Conservation (phyloP, 2,329 filamentous ascomycete genomes). For the Diaporthe batatas region DNA sequence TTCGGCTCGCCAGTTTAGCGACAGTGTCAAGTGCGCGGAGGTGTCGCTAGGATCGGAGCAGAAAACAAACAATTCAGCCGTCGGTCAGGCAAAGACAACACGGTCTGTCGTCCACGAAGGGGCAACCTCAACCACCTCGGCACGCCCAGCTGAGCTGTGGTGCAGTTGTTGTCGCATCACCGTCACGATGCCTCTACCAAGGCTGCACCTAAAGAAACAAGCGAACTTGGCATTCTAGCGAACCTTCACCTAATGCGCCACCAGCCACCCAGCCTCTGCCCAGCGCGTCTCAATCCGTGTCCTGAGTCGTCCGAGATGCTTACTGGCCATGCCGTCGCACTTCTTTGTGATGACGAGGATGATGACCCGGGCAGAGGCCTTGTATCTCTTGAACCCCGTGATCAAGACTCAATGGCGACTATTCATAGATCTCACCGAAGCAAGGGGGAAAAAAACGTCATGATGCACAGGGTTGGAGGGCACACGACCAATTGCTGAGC, state of each 20-base stretch:
- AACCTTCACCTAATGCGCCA: slow-evolving; percentile 6
- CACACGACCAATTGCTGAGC: background rate
- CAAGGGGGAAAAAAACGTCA: background rate
- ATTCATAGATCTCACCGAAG: slow-evolving; percentile 35
- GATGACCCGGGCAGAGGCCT: background rate
- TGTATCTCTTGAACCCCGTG: background rate
- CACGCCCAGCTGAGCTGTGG: slow-evolving; percentile 12
- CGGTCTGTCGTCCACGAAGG: background rate
- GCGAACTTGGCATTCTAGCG: slow-evolving; percentile 15
- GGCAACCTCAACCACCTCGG: slow-evolving; percentile 4
- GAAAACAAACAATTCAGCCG: background rate
- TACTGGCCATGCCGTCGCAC: slow-evolving; percentile 2
- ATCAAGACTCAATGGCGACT: slow-evolving; percentile 17
- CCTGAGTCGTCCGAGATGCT: slow-evolving; percentile 15
- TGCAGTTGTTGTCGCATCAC: slow-evolving; percentile 28
- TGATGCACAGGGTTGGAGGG: background rate
- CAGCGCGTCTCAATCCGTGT: background rate
- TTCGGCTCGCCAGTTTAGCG: background rate
- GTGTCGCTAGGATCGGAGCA: background rate
- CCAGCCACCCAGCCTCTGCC: slow-evolving; percentile 7
- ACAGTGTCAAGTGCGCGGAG: background rate
- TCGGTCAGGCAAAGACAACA: background rate
- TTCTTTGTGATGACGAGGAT: background rate
- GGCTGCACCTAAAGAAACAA: slow-evolving; percentile 20
- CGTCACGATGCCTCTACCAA: slow-evolving; percentile 26